A percentile compares a stretch with the other conserved stretches of the same genome.
phyloP scores from a whole-genome alignment of 2,329 filamentous ascomycete species.

The Rhexocercosporidium sp. region DNA sequence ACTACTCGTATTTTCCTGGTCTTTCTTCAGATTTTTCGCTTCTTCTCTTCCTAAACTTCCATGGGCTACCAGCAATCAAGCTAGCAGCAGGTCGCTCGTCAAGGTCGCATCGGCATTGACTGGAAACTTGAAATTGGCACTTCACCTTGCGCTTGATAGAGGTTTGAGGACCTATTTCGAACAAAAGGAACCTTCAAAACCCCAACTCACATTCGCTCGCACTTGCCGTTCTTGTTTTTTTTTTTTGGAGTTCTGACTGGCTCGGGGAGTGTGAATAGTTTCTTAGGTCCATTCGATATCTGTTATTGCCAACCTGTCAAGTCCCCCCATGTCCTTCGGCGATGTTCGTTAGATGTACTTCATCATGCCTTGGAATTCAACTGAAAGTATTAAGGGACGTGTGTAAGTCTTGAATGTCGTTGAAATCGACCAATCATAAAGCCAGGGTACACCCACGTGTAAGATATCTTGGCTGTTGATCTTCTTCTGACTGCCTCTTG shows the following conservation, averaged over 20 bases:
- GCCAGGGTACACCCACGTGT: slow-evolving; percentile 2
- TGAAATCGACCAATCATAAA: slow-evolving; percentile 6
- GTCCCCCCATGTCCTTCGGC: neutral
- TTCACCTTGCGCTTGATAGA: too few relatives aligned
- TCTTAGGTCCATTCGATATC: neutral
- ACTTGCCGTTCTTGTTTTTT: neutral
- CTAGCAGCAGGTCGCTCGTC: too few relatives aligned
- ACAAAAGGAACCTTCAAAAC: neutral
- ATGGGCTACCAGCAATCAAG: too few relatives aligned
- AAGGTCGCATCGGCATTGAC: too few relatives aligned
- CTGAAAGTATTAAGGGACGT: neutral
- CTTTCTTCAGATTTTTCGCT: too few relatives aligned
- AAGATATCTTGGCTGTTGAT: neutral
- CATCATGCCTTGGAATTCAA: neutral
- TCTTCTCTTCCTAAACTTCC: too few relatives aligned
- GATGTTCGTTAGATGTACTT: neutral
- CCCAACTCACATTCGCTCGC: too few relatives aligned
- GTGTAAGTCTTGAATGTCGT: slow-evolving; percentile 11
- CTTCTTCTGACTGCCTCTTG: neutral
- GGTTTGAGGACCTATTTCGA: neutral
- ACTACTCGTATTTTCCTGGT: neutral
- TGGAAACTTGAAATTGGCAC: too few relatives aligned
- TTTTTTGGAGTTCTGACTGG: neutral
- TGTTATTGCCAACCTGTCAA: neutral
- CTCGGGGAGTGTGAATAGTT: neutral